phyloP scores from a whole-genome alignment of 2,329 filamentous ascomycete genomes.

The Beauveria australis region DNA sequence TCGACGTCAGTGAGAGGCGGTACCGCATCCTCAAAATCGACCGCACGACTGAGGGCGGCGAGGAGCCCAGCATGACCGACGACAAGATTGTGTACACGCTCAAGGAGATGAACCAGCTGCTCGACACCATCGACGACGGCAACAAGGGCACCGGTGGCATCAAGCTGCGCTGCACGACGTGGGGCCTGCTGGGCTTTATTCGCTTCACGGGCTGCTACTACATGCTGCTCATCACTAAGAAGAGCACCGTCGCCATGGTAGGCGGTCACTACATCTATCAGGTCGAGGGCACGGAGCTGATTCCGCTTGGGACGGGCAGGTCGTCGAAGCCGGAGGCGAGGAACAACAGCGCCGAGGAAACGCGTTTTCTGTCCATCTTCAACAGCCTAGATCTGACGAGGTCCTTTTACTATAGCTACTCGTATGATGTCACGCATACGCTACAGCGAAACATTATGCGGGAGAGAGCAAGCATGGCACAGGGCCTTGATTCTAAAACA shows the following conservation, averaged over 20 bases:
- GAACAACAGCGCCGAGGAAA: slow-evolving; percentile 69
- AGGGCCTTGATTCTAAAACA: slow-evolving; percentile 51
- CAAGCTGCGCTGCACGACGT: slow-evolving; percentile 80
- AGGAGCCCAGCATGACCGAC: slow-evolving; percentile 79
- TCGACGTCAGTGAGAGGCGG: slow-evolving; percentile 78
- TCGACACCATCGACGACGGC: slow-evolving; percentile 90
- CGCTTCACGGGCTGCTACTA: slow-evolving; percentile 94
- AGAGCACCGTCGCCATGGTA: slow-evolving; percentile 91
- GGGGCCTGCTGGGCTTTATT: slow-evolving; percentile 93
- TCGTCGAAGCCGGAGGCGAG: slow-evolving; percentile 62
- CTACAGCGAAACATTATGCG: slow-evolving; percentile 85
- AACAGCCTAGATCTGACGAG: slow-evolving; percentile 84
- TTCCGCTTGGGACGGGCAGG: slow-evolving; percentile 72
- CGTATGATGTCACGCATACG: slow-evolving; percentile 89
- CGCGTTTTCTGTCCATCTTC: slow-evolving; percentile 78
- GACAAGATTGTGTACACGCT: slow-evolving; percentile 93
- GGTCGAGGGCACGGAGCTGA: slow-evolving; percentile 84
- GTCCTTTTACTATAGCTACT: slow-evolving; percentile 98
- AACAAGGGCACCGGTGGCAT: slow-evolving; percentile 87
- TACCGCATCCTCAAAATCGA: slow-evolving; percentile 95
- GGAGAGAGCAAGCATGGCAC: slow-evolving; percentile 63
- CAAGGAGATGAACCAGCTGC: slow-evolving; percentile 84
- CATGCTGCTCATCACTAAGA: slow-evolving; percentile 93
- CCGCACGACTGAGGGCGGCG: slow-evolving; percentile 66
- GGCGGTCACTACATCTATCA: slow-evolving; percentile 95